Evolutionary conservation across 345 rosid species (phyloP), one percentile per base, ranked within the genome.

Genomic region (Camelina hispida): DNA sequence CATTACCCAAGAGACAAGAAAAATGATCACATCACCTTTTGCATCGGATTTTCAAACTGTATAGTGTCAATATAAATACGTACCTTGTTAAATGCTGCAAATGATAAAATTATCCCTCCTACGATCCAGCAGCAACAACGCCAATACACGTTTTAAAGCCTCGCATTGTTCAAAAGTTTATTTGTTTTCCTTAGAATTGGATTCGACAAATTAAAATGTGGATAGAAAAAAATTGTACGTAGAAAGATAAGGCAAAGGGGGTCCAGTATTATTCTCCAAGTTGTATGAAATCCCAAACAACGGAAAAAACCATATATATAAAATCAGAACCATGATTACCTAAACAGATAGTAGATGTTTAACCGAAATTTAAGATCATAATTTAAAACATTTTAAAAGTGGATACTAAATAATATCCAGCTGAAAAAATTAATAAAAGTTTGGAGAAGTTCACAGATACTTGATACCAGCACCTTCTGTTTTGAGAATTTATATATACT

Each of bases 261-360:
- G 63, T 56, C 64, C 73, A 28, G 1, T 30, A 52, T 53, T 44
- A 46, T 66, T 32, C 57, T n/a, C 42, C 78, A 65, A 73, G 71
- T 56, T 74, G 72, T 59, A 73, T 32, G 56, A 55, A 34, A 32
- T 10, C 62, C 62, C 43, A 51, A 16, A 28, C 8, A 71, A 60
- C n/a, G 1, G 8, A 37, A 60, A 40, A 55, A 52, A 62, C 15
- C 7, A 71, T 9, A 48, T 60, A 6, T 54, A 20, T 62, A 55
- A 30, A 63, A 64, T 43, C 8, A 73, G 48, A 73, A 35, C 71
- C 23, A 20, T 15, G 64, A 32, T 64, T 44, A 54, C 57, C 77
- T 44, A 64, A 44, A 57, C 25, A 17, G 54, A 54, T 73, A 18
- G 65, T 73, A 18, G 65, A 64, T 46, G 37, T 44, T 5, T 73